Evolutionary conservation across 164 flowering plant species (phyloP).

Genomic region (Cinnamomum micranthum): DNA sequence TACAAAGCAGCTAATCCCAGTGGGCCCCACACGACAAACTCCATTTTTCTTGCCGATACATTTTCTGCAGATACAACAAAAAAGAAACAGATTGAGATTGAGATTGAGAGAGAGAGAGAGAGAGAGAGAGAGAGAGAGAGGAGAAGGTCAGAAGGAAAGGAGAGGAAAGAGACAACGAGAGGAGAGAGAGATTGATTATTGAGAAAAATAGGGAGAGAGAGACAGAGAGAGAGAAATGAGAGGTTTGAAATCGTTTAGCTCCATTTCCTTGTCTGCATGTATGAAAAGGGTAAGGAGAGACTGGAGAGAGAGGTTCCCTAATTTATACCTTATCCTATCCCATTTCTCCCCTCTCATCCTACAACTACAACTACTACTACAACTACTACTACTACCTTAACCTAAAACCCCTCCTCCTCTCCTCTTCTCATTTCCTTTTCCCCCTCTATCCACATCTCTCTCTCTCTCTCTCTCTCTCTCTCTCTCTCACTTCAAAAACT

Average conservation of each 20-base stretch:
- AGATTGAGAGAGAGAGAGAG: no score
- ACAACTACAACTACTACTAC: neutral
- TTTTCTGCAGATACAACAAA: neutral
- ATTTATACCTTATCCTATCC: conserved; percentile 54
- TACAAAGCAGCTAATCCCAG: neutral
- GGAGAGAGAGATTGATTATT: conserved; percentile 12
- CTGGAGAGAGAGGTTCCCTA: neutral
- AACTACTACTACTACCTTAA: neutral
- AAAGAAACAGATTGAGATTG: neutral
- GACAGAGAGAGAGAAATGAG: conserved; percentile 32
- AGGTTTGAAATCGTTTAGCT: conserved; percentile 51
- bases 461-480: conserved; percentile 4
- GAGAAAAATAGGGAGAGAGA: no score
- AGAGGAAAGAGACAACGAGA: no score
- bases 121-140: no score
- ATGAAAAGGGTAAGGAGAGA: no score
- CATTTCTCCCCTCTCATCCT: neutral
- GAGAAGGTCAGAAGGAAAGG: no score
- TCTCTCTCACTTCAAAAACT: neutral
- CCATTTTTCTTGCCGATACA: neutral
- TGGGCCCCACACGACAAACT: neutral
- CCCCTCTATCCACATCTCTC: neutral
- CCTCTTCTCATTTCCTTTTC: conserved; percentile 8
- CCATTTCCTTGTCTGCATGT: conserved; percentile 11
- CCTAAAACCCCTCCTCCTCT: neutral